These are phyloP conservation scores for Lathyrus sativus DNA, from an alignment of 306 rosid genomes.

Conservation along the genomic window DNA sequence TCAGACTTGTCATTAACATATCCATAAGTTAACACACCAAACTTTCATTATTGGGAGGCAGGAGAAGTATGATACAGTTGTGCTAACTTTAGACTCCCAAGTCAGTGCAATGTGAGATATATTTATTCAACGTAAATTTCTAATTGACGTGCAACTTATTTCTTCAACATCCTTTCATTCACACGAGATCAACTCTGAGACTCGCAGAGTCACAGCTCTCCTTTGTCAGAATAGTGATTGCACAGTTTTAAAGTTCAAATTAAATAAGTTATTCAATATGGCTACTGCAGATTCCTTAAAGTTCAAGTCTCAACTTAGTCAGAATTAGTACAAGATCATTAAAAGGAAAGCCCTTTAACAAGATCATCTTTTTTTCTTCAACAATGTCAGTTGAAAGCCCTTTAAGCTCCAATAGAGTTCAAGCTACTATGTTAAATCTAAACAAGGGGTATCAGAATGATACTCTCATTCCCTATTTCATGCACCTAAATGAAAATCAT, in stretches of 20 bases:
- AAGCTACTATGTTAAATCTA: no score
- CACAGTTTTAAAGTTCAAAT: constrained; percentile 5
- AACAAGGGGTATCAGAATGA: no score
- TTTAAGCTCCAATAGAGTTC: no score
- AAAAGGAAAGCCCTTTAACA: no score
- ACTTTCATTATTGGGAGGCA: background rate
- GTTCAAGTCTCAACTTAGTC: no score
- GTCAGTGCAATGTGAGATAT: background rate
- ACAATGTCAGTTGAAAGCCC: no score
- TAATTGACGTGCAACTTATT: background rate
- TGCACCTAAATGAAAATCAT: no score
- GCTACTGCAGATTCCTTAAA: no score
- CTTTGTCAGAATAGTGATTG: constrained; percentile 14
- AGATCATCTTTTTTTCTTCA: no score
- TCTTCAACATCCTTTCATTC: background rate
- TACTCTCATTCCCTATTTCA: no score
- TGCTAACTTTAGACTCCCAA: background rate
- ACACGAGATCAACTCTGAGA: background rate
- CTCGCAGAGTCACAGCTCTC: background rate
- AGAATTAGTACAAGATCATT: no score
- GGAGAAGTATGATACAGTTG: background rate
- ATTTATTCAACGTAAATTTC: background rate
- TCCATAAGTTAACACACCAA: constrained; percentile 23
- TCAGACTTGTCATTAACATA: constrained; percentile 1
- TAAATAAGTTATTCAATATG: background rate